phyloP scores from a whole-genome alignment of 306 rosid species.

The Glycyrrhiza uralensis region DNA sequence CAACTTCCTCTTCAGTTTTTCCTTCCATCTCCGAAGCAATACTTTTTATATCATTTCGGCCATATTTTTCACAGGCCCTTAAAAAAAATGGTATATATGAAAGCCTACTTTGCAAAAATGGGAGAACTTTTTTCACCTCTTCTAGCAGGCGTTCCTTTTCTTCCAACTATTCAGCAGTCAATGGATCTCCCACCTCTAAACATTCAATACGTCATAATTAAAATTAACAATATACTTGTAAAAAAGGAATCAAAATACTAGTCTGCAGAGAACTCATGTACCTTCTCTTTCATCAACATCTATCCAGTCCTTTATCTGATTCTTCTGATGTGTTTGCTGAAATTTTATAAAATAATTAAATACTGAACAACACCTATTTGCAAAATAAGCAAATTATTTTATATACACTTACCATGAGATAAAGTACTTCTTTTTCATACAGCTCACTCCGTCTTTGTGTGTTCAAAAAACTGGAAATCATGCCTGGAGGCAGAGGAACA shows the following conservation, averaged over 20 bases:
- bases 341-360: constrained; percentile 15
- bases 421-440: constrained; percentile 96
- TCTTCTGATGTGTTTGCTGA: constrained; percentile 98
- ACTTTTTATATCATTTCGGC: constrained; percentile 74
- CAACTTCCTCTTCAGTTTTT: constrained; percentile 95
- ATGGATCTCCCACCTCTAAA: constrained; percentile 85
- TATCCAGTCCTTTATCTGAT: constrained; percentile 83
- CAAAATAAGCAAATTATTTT: constrained; percentile 7
- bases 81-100: not conserved
- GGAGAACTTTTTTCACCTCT: constrained; percentile 45
- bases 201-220: constrained; percentile 19
- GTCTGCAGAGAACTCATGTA: constrained; percentile 22
- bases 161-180: constrained; percentile 93
- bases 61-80: constrained; percentile 99
- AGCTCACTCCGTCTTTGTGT: constrained; percentile 91
- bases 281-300: constrained; percentile 98
- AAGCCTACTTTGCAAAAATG: not conserved
- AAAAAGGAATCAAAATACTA: not conserved
- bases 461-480: constrained; percentile 96
- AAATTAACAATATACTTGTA: not conserved
- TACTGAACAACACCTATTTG: not conserved
- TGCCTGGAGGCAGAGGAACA: constrained; percentile 52
- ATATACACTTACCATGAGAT: constrained; percentile 69
- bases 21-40: constrained; percentile 98
- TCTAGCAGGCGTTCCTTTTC: constrained; percentile 89